Evolutionary conservation across 2,329 filamentous ascomycete genomes (phyloP).

Genomic region (Neonectria neomacrospora): DNA sequence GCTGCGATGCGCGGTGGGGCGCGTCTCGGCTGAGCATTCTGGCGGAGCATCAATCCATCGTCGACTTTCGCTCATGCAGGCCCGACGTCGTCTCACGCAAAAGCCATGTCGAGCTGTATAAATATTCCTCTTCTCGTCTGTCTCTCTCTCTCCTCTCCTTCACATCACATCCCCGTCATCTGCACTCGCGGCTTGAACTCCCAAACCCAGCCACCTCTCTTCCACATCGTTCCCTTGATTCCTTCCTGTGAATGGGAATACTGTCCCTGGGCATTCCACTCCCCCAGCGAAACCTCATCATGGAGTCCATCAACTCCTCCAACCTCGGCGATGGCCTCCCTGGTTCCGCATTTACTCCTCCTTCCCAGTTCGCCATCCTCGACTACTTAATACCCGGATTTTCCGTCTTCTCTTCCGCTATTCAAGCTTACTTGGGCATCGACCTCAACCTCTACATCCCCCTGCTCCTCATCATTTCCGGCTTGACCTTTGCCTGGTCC

Average conservation of each 20-base stretch:
- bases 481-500: conserved; percentile 61
- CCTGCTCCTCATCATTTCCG: conserved; percentile 61
- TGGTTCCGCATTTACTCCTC: conserved; percentile 7
- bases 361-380: conserved; percentile 60
- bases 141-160: background rate
- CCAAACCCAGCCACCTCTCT: background rate
- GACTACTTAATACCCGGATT: conserved; percentile 76
- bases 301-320: conserved; percentile 42
- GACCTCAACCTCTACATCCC: conserved; percentile 73
- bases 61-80: background rate
- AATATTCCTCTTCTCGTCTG: background rate
- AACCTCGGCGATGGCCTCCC: conserved; percentile 22
- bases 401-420: conserved; percentile 63
- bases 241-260: conserved; percentile 25
- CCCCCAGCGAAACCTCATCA: conserved; percentile 17
- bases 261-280: conserved; percentile 1
- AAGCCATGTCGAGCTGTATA: background rate
- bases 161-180: background rate
- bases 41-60: background rate
- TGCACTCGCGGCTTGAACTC: background rate
- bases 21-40: background rate
- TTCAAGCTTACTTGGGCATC: conserved; percentile 68
- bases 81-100: too few relatives aligned
- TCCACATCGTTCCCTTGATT: background rate
- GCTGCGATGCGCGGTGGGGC: background rate